Base-by-base conservation (phyloP, 1,284 basidiomycete genomes). In the Ceratobasidium sp. region DNA sequence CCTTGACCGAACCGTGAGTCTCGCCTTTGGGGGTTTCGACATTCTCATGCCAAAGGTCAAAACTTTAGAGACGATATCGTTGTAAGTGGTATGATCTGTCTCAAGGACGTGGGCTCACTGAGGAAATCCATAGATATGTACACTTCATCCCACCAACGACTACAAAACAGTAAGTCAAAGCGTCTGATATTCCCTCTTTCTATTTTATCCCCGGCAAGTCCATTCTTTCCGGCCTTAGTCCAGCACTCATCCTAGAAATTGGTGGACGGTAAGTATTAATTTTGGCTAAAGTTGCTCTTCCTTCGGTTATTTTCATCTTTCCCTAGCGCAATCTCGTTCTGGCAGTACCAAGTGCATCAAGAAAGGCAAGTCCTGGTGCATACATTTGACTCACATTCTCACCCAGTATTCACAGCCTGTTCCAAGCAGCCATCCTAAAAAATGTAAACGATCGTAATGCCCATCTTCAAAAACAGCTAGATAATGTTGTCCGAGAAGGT, bases 311-410 rank as follows among this genome's bases (percentile, higher is more conserved):
- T 3, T 34, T 36, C 28, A 9, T 55, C 45, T 30, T 50, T 65
- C 3, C 34, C 36, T 73, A 92, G 90, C 39, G 90, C 91, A 4
- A 85, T 93, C 73, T 90, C 91, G 8, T 94, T 94, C 79, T 94
- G 92, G 92, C 91, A 92, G 78, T 94, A 94, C 79, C 92, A 94
- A 77, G 86, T 88, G 58, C 90, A 92, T 75, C 92, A 94, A 81
- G 92, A 94, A 81, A 88, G 86, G 92, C 91, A 75, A 76, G 82
- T n/a, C n/a, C 16, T n/a, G 14, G 55, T 55, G 67, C 67, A 70
- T 59, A 59, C 28, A 70, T 70, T 46, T 50, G 28, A 18, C 32
- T 26, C 23, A 4, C 5, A 1, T n/a, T 16, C 26, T 3, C 21
- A 50, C 28, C 21, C 16, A 5, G 12, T 26, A 14, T 39, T 23